A percentile compares a stretch with the other conserved stretches of the same genome.
phyloP scores from a whole-genome alignment of 495 filamentous ascomycete species.

The Pyrenula massariospora region DNA sequence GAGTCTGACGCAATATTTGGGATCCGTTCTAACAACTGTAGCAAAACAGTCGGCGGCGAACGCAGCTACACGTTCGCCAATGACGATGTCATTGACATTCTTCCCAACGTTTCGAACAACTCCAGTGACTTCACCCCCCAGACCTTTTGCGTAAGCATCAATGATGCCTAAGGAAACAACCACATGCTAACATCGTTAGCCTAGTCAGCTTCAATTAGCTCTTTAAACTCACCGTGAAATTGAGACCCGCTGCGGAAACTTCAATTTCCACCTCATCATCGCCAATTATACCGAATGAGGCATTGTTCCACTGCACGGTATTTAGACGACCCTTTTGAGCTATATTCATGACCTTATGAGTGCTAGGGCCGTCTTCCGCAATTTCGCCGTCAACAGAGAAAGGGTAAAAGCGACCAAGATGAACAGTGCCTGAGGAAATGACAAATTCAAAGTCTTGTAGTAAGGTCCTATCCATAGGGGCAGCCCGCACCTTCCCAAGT shows the following conservation, averaged over 20 bases:
- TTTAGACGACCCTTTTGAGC: slow-evolving; percentile 7
- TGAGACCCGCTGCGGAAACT: slow-evolving; percentile 19
- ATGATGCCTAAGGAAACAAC: neutral
- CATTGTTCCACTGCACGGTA: slow-evolving; percentile 5
- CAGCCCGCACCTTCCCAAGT: neutral
- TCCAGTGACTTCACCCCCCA: slow-evolving; percentile 35
- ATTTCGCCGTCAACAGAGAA: slow-evolving; percentile 1
- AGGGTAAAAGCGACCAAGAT: slow-evolving; percentile 7
- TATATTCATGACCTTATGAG: neutral
- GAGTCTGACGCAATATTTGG: slow-evolving; percentile 2
- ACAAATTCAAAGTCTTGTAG: slow-evolving; percentile 10
- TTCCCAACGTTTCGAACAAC: slow-evolving; percentile 21
- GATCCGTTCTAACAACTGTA: neutral
- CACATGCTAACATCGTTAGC: slow-evolving; percentile 4
- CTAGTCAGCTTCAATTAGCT: too few relatives aligned
- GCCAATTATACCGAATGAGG: neutral
- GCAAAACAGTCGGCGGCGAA: slow-evolving; percentile 1
- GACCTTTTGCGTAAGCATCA: slow-evolving; percentile 9
- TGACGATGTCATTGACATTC: slow-evolving; percentile 16
- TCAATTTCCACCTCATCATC: slow-evolving; percentile 20
- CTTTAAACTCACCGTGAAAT: slow-evolving; percentile 14
- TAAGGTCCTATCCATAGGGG: neutral
- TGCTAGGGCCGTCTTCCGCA: neutral
- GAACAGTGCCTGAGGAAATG: slow-evolving; percentile 2
- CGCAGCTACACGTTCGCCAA: slow-evolving; percentile 30